phyloP scores from a whole-genome alignment of 2,329 filamentous ascomycete species.

The Chaetomiaceae sp. region DNA sequence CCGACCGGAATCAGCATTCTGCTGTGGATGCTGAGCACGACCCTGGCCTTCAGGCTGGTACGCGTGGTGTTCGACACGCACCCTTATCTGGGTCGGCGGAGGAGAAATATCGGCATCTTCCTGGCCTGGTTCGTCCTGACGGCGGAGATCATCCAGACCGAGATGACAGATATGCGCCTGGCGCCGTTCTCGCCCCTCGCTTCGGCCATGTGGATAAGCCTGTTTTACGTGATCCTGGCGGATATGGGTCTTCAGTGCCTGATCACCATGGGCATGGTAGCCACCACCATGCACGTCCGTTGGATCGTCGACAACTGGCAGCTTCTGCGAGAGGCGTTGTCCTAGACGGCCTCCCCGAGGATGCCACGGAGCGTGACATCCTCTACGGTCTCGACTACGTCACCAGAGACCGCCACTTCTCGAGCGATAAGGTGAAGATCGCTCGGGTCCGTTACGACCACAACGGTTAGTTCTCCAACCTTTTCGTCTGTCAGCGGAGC shows the following conservation, averaged over 20 bases:
- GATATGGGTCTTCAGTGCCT: background rate
- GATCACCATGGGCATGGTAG: background rate
- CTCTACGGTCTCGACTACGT: constrained; percentile 27
- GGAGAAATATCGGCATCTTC: background rate
- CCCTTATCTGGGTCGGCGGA: background rate
- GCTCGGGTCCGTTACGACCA: constrained; percentile 21
- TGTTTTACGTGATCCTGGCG: constrained; percentile 3
- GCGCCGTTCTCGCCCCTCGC: background rate
- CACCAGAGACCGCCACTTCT: constrained; percentile 24
- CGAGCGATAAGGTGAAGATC: constrained; percentile 24
- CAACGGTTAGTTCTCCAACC: constrained; percentile 12
- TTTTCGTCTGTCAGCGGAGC: background rate
- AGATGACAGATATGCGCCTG: background rate
- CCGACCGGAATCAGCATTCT: background rate
- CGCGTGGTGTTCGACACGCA: background rate
- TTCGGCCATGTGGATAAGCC: background rate
- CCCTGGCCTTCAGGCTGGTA: background rate
- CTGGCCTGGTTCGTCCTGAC: background rate
- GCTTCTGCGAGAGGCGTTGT: constrained; percentile 16
- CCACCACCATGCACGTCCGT: background rate
- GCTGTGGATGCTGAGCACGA: background rate
- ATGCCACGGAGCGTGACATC: constrained; percentile 27
- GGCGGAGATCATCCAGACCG: background rate
- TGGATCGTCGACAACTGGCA: background rate
- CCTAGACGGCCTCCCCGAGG: constrained; percentile 22